Evolutionary conservation across 495 filamentous ascomycete species (phyloP), one percentile per base, ranked within the genome.

Genomic region (Penicillium odoratum): DNA sequence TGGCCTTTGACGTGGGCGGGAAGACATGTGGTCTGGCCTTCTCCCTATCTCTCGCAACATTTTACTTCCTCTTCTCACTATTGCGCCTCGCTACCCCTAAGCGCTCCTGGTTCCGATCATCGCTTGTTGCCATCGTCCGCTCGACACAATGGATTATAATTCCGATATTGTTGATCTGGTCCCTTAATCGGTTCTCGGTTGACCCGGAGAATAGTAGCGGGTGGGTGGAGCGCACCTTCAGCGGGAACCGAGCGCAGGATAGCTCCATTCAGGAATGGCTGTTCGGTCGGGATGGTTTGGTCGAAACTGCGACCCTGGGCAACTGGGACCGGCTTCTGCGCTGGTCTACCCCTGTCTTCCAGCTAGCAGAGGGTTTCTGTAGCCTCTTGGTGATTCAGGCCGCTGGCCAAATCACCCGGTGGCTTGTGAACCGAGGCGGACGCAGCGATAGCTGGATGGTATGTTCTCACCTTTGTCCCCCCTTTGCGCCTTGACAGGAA

Each of bases 401-500:
- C 13, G 86, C 88, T 31, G 94, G 94, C 1, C 93, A 96, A 68
- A 92, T 97, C 53, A 96, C 94, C n/a, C 83, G 91, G 66, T 97
- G 91, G 88, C 83, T 97, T 18, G 93, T 97, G 44, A 98, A 97
- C 71, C 73, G 88, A 50, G 78, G 86, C 56, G 91, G 91, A 55
- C 84, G 90, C 59, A 92, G 92, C 59, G 94, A 98, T 75, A 94
- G 87, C 59, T 98, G 94, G 94, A 93, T 97, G 89, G 92, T 95
- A 83, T 69, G 86, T 61, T 53, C 29, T 60, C 28, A 5, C 31
- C 8, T 18, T 29, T 25, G 9, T 40, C 11, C 5, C 33, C 16
- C 34, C 5, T 38, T 38, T 51, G 10, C 15, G 13, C 44, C 10
- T 15, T 1, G 16, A 64, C 80, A 62, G 34, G 25, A 49, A 53